Evolutionary conservation across 169 alveolate species (phyloP).

Genomic region (Eimeria acervulina): DNA sequence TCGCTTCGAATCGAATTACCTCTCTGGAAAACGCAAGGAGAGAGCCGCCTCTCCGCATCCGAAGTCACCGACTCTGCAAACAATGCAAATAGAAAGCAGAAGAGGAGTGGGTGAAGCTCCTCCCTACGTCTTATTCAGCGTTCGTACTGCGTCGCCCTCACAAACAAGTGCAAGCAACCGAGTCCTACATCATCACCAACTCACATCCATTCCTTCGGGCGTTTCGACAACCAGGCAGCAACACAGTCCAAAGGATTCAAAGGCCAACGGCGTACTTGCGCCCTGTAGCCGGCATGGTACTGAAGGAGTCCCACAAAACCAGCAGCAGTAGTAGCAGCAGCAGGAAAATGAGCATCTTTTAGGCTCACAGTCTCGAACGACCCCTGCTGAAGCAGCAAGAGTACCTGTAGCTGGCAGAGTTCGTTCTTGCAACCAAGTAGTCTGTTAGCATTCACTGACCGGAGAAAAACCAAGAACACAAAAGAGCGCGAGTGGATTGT

Average conservation of each 20-base stretch:
- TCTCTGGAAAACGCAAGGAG: conserved; percentile 83
- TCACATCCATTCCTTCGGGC: conserved; percentile 74
- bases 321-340: not conserved
- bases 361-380: not conserved
- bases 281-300: conserved; percentile 88
- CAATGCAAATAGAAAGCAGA: not conserved
- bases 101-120: not conserved
- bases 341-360: not conserved
- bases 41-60: conserved; percentile 89
- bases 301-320: not conserved
- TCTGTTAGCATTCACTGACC: not conserved
- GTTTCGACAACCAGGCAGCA: conserved; percentile 80
- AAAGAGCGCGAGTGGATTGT: not conserved
- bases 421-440: not conserved
- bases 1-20: conserved; percentile 67
- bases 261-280: conserved; percentile 87
- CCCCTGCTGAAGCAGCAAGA: no score
- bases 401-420: not conserved
- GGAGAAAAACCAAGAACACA: not conserved
- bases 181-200: not conserved
- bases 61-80: conserved; percentile 86
- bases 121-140: not conserved
- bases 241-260: conserved; percentile 85
- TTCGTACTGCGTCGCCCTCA: not conserved
- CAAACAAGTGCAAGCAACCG: not conserved